phyloP scores from a whole-genome alignment of 768 basidiomycete species.

The Cantharellus anzutake region DNA sequence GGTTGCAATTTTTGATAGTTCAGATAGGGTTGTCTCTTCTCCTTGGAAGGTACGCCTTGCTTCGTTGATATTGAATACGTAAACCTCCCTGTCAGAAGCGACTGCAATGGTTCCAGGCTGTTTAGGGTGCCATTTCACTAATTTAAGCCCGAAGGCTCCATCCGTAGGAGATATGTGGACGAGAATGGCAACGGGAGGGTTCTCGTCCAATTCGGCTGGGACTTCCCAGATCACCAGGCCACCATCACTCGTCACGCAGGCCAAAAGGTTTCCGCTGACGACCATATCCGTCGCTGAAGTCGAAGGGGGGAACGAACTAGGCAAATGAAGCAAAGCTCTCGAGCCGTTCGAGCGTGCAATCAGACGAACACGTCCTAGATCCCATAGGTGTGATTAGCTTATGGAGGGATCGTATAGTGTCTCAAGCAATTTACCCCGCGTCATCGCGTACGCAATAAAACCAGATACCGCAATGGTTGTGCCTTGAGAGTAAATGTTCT shows the following conservation, averaged over 20 bases:
- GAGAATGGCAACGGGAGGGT: slow-evolving; percentile 45
- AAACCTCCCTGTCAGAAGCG: slow-evolving; percentile 60
- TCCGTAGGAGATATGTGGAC: slow-evolving; percentile 16
- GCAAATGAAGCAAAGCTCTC: slow-evolving; percentile 62
- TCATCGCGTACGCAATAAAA: slow-evolving; percentile 90
- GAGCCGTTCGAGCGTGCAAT: slow-evolving; percentile 80
- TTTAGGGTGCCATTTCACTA: slow-evolving; percentile 81
- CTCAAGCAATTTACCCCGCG: slow-evolving; percentile 31
- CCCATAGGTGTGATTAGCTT: neutral
- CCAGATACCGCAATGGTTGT: slow-evolving; percentile 80
- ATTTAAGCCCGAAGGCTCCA: slow-evolving; percentile 44
- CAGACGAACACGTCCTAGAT: slow-evolving; percentile 58
- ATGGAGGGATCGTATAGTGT: neutral
- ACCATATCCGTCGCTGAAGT: slow-evolving; percentile 74
- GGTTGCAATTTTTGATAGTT: slow-evolving; percentile 48
- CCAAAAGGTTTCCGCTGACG: slow-evolving; percentile 61
- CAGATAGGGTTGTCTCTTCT: slow-evolving; percentile 47
- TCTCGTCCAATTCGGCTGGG: slow-evolving; percentile 66
- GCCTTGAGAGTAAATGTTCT: slow-evolving; percentile 65
- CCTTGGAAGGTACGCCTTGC: slow-evolving; percentile 41
- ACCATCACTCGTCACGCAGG: slow-evolving; percentile 74
- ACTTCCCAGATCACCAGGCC: slow-evolving; percentile 82
- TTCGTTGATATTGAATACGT: slow-evolving; percentile 50
- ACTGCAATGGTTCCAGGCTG: slow-evolving; percentile 47
- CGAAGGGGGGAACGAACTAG: slow-evolving; percentile 33